phyloP scores from a whole-genome alignment of 2,329 filamentous ascomycete genomes.

The Pseudogymnoascus sp. region DNA sequence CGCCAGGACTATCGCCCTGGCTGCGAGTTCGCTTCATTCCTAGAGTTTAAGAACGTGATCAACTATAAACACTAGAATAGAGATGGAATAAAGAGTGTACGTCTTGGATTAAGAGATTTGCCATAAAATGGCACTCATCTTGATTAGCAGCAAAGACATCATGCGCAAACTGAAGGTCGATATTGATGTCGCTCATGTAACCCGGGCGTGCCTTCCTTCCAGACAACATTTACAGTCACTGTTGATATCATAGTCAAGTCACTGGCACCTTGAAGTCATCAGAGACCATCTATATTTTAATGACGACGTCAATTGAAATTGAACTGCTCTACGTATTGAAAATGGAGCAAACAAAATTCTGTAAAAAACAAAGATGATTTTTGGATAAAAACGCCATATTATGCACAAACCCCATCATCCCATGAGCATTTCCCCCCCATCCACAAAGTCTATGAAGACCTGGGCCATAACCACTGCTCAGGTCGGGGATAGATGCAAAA shows the following conservation, averaged over 20 bases:
- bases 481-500: constrained; percentile 29
- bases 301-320: neutral
- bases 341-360: constrained; percentile 10
- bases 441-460: constrained; percentile 7
- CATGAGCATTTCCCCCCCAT: constrained; percentile 18
- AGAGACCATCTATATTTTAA: neutral
- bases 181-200: neutral
- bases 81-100: neutral
- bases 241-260: neutral
- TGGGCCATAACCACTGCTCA: constrained; percentile 20
- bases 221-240: too few relatives aligned
- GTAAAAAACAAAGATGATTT: constrained; percentile 21
- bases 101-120: neutral
- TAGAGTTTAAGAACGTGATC: neutral
- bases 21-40: constrained; percentile 21
- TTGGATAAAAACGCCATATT: constrained; percentile 27
- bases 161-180: neutral
- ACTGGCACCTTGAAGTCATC: neutral
- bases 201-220: neutral
- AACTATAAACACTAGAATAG: neutral
- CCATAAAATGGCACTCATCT: constrained; percentile 2
- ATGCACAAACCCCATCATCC: constrained; percentile 29
- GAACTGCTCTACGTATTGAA: neutral
- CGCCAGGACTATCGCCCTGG: constrained; percentile 10
- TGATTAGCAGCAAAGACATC: neutral